Evolutionary conservation across 1,139 yeast genomes (phyloP).

Genomic region (Wickerhamiella pararugosa): DNA sequence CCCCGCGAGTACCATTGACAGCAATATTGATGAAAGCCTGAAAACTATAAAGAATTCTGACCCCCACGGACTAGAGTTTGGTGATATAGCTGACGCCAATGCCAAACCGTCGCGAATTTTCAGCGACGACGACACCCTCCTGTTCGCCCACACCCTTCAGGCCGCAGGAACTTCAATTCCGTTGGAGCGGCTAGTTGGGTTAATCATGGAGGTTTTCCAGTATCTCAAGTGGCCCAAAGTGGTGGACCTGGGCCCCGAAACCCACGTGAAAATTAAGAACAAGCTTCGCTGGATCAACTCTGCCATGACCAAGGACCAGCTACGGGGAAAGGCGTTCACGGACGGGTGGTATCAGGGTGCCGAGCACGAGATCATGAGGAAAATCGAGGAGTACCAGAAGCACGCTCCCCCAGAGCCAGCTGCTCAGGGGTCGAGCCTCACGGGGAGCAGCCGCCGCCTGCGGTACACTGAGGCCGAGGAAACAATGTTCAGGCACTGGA

Average conservation of each 20-base stretch:
- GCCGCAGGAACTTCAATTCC: background rate
- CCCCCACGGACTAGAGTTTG: background rate
- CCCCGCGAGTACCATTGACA: conserved; percentile 5
- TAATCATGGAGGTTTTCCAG: conserved; percentile 1
- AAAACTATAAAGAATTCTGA: conserved; percentile 3
- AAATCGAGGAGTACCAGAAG: conserved; percentile 1
- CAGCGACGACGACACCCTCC: conserved; percentile 4
- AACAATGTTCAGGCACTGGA: conserved; percentile 8
- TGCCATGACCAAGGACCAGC: background rate
- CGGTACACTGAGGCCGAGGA: conserved; percentile 8
- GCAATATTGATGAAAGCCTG: conserved; percentile 6
- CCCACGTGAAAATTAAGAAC: conserved; percentile 4
- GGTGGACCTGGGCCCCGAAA: background rate
- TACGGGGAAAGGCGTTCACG: background rate
- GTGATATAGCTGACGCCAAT: background rate
- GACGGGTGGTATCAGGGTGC: conserved; percentile 6
- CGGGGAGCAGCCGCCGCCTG: conserved; percentile 5
- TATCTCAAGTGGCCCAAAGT: conserved; percentile 1
- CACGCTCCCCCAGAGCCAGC: background rate
- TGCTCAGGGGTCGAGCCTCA: background rate
- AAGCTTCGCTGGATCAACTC: conserved; percentile 2
- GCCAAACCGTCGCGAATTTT: background rate
- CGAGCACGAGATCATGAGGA: conserved; percentile 4
- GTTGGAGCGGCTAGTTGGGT: conserved; percentile 1
- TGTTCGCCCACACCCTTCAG: conserved; percentile 1